Base-by-base conservation (phyloP, 225 moss, liverwort and hornwort species). In the Climacium dendroides region DNA sequence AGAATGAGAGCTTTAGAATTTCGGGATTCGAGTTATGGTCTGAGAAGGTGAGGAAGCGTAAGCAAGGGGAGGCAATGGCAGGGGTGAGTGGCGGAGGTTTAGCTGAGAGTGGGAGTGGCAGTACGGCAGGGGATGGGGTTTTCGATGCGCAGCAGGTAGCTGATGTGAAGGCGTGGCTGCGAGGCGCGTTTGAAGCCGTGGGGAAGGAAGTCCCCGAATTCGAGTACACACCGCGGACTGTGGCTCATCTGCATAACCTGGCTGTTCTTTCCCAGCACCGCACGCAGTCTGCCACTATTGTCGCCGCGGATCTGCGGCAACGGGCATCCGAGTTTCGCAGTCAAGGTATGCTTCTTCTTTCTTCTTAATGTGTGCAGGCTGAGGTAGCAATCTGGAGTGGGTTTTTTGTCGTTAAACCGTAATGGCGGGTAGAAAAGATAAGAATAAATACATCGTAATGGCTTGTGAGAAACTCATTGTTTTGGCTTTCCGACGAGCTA, bases 171-270 rank as follows among this genome's bases (percentile, higher is more conserved):
- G 85, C 95, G 67, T 99, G 99, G 99, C 90, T 99, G 89, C 94
- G 94, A 72, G 95, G 95, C 82, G 97, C 92, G 50, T 99, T 97
- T 85, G 99, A 97, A 86, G 93, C 95, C 55, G 95, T 95, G 13
- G 99, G 99, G 43, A 94, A 97, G 91, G 97, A 99, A 80, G 99
- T 99, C 30, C 97, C 99, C 28, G 99, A 97, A 72, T 96, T 99
- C 59, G 99, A 99, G 92, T 97, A 96, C 85, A 97, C 97, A 5
- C 99, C 96, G 74, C 95, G 95, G 78, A 95, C 95, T 26, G 94
- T 97, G 62, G 86, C 95, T 37, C 97, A 99, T 88, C 94, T 99
- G 80, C 95, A 99, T 82, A 97, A 95, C 86, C 93, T 97, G 18
- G 89, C 96, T 80, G 91, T 93, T 73, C 92, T 96, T 13, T 99